Evolutionary conservation across 257 asterid species (phyloP).

Genomic region (Voacanga thouarsii): DNA sequence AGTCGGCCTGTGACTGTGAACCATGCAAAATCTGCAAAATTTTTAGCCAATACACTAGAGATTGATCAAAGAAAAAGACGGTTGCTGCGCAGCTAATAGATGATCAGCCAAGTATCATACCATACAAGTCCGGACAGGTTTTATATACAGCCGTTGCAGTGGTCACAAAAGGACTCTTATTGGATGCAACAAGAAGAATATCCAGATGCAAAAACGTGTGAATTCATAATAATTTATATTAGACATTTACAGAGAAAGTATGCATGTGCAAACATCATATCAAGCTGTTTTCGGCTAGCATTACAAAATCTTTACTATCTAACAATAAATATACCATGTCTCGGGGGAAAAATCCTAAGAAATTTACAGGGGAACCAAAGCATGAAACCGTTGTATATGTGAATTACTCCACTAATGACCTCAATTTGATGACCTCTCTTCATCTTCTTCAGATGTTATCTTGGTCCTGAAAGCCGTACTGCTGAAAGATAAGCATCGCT

Average conservation of each 20-base stretch:
- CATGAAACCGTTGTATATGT: constrained; percentile 8
- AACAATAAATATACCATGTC: constrained; percentile 21
- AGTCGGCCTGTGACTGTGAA: too few relatives aligned
- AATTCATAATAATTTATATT: constrained; percentile 1
- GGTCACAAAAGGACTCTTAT: not conserved
- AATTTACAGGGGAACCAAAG: constrained; percentile 22
- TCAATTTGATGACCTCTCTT: not conserved
- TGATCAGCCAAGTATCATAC: not conserved
- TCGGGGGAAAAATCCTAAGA: constrained; percentile 6
- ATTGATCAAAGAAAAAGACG: not conserved
- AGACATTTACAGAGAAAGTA: constrained; percentile 38
- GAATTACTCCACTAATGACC: constrained; percentile 23
- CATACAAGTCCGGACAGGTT: not conserved
- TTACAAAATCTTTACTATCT: constrained; percentile 43
- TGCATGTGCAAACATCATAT: constrained; percentile 19
- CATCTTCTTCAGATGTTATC: constrained; percentile 42
- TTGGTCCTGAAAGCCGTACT: constrained; percentile 88
- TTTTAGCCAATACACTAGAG: not conserved
- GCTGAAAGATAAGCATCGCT: constrained; percentile 81
- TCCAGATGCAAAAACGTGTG: not conserved
- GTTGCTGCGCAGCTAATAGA: not conserved
- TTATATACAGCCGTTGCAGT: not conserved
- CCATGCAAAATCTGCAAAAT: not conserved
- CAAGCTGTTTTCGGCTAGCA: constrained; percentile 20
- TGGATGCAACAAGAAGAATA: not conserved